These are phyloP conservation scores for Microsporum canis DNA, from an alignment of 2,329 filamentous ascomycete genomes.

Conservation along the genomic window DNA sequence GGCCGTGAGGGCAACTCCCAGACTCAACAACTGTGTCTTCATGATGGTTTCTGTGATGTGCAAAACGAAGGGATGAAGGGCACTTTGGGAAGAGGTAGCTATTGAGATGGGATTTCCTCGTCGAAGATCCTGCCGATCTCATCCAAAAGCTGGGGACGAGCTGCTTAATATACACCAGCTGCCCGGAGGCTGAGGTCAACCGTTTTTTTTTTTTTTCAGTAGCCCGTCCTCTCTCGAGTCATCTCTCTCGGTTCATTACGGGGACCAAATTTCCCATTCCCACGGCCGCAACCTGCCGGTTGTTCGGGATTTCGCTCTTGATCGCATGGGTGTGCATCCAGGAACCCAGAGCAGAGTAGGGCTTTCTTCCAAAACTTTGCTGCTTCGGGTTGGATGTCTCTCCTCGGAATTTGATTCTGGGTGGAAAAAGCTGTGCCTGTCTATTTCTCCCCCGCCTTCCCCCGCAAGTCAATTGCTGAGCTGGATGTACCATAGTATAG, in stretches of 20 bases:
- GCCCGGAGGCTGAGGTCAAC: neutral
- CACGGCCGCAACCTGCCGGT: neutral
- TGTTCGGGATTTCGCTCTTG: neutral
- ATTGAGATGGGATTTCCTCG: neutral
- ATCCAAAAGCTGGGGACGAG: neutral
- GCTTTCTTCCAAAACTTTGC: neutral
- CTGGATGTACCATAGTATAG: neutral
- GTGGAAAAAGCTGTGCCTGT: neutral
- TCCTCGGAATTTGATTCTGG: neutral
- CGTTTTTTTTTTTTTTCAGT: neutral
- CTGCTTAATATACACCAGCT: neutral
- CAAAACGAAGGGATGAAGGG: neutral
- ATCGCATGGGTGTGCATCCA: neutral
- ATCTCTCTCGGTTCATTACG: neutral
- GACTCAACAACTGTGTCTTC: neutral
- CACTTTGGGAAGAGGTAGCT: neutral
- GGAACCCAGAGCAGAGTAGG: neutral
- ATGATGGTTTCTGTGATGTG: neutral
- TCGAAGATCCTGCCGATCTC: neutral
- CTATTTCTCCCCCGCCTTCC: neutral
- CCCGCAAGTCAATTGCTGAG: slow-evolving; percentile 1
- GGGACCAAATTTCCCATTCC: neutral
- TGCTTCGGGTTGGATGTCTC: neutral
- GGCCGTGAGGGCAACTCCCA: neutral
- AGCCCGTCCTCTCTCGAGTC: neutral